Conservation (phyloP, 805 yeast species). For the Yarrowia porcina region DNA sequence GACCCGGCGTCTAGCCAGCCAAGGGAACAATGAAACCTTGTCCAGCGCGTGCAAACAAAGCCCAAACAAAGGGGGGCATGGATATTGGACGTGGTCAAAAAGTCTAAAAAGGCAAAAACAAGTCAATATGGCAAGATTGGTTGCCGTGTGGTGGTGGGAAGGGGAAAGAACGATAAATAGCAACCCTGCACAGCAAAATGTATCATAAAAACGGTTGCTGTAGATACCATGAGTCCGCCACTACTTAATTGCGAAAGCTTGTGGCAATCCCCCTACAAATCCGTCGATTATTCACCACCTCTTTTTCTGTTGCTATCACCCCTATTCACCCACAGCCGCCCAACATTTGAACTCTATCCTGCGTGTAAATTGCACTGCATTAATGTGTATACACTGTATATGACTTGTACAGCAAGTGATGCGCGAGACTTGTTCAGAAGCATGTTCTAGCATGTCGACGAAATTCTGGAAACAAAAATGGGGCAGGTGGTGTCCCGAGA, state of each 20-base stretch:
- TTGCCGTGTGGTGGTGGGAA: not conserved
- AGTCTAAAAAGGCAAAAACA: not conserved
- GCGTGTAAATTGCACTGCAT: slow-evolving; percentile 19
- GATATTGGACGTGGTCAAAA: slow-evolving; percentile 7
- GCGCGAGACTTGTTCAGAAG: not conserved
- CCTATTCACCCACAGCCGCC: slow-evolving; percentile 19
- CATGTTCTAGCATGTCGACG: slow-evolving; percentile 5
- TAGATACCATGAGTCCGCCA: not conserved
- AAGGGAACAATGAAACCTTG: slow-evolving; percentile 19
- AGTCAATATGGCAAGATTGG: slow-evolving; percentile 15
- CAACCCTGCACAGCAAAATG: not conserved
- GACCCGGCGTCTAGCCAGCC: slow-evolving; percentile 25
- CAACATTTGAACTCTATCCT: not conserved
- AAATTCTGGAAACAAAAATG: not conserved
- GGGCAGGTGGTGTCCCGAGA: too few relatives aligned
- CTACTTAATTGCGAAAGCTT: not conserved
- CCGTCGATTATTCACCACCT: not conserved
- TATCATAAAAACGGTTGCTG: not conserved
- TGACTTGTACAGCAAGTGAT: slow-evolving; percentile 20
- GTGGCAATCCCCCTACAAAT: not conserved
- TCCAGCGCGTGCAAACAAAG: slow-evolving; percentile 4
- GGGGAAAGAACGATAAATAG: not conserved
- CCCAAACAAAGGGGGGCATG: slow-evolving; percentile 16
- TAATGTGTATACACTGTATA: not conserved
- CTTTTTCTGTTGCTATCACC: not conserved